Evolutionary conservation across 208 protist species (phyloP), one percentile per base, ranked within the genome.

Genomic region (Leishmania guyanensis): DNA sequence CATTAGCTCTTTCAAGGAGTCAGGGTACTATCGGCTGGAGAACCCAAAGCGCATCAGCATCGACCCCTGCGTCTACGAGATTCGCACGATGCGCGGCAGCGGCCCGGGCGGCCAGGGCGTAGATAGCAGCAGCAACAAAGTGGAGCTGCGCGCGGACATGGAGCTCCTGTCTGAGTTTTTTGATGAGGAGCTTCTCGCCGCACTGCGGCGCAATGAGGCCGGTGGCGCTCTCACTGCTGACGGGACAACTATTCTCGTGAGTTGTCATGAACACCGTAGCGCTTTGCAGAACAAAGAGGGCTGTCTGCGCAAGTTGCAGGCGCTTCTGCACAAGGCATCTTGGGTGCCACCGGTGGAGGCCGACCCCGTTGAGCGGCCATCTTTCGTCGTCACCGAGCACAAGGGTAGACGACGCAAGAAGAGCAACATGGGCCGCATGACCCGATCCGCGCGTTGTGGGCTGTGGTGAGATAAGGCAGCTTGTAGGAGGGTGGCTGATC

Each of bases 51-150:
- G 90, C 53, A 92, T 96, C 53, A 8, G 56, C 4, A 80, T 97
- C 8, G 86, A 91, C 68, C 78, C 84, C 16, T 74, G 73, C 62
- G 83, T 88, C 71, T 95, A 94, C 77, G 87, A 88, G 83, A 70
- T 94, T 16, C 87, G 78, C 33, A 89, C 88, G 16, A 84, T 88
- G 84, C 92, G 94, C 36, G 94, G 94, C 39, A 91, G 91, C 53
- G 94, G 94, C 39, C 94, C 94, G 6, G 94, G 94, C 33, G 94
- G 94, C 9, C 94, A 97, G 72, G 94, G 92, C 58, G 84, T 86
- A 46, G 94, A 97, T 84, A 95, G 91, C 82, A 92, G 87, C 85
- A 97, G 94, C 84, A 97, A 93, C 84, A 97, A 97, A 78, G 90
- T 97, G 46, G 92, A 97, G 78, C 74, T 97, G 75, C 91, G 92